A percentile compares a stretch with the other conserved stretches of the same genome.
phyloP scores from a whole-genome alignment of 352 stramenopile genomes.

The Peronosclerospora sorghi region DNA sequence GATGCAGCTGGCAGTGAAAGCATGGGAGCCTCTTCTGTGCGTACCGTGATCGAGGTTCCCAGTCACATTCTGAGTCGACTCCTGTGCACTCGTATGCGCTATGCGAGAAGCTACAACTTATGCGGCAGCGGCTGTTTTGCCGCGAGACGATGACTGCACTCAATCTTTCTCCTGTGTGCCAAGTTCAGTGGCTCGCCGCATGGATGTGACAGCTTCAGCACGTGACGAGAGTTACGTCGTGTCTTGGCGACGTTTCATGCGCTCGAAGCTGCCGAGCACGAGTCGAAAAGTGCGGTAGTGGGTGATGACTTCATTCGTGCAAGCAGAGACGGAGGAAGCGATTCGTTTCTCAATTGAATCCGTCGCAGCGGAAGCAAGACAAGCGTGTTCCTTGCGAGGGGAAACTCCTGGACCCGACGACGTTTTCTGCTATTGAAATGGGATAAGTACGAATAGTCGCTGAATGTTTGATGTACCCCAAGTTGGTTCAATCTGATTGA shows the following conservation, averaged over 20 bases:
- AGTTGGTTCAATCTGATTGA: too few relatives aligned
- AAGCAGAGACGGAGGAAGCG: too few relatives aligned
- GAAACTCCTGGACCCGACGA: too few relatives aligned
- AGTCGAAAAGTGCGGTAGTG: background rate
- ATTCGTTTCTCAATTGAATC: too few relatives aligned
- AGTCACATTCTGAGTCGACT: slow-evolving; percentile 7
- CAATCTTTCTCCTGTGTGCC: slow-evolving; percentile 16
- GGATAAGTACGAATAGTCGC: too few relatives aligned
- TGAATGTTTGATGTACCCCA: too few relatives aligned
- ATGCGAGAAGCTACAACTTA: slow-evolving; percentile 16
- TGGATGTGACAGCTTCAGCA: slow-evolving; percentile 19
- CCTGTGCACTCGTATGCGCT: slow-evolving; percentile 11
- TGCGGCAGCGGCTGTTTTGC: slow-evolving; percentile 9
- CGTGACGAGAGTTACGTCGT: slow-evolving; percentile 10
- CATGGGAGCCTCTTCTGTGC: background rate
- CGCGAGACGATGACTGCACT: slow-evolving; percentile 11
- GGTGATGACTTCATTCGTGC: too few relatives aligned
- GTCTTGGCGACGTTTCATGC: slow-evolving; percentile 7
- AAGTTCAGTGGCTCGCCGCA: slow-evolving; percentile 14
- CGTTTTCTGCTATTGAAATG: too few relatives aligned
- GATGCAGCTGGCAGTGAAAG: background rate
- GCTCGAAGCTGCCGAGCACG: background rate
- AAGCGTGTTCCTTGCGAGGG: too few relatives aligned
- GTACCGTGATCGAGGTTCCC: slow-evolving; percentile 7
- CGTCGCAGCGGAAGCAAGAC: too few relatives aligned